Conservation (phyloP, 2,329 filamentous ascomycete genomes). For the Trichoderma sp. region DNA sequence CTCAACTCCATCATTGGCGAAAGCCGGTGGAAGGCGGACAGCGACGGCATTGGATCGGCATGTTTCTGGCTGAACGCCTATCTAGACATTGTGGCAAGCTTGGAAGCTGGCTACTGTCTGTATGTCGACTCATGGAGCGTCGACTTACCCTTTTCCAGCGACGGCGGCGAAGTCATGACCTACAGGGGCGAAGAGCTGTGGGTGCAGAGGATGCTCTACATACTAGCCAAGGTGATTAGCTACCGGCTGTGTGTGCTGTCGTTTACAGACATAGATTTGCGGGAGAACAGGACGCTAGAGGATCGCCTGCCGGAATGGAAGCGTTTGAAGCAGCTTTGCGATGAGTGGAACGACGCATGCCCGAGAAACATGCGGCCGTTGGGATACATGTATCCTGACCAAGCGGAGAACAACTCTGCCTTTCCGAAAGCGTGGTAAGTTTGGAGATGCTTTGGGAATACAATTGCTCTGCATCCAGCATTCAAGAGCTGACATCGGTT, state of each 20-base stretch:
- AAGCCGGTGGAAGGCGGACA: constrained; percentile 82
- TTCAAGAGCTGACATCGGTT: background rate
- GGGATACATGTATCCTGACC: constrained; percentile 70
- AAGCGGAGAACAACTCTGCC: constrained; percentile 67
- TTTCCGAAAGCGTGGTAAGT: constrained; percentile 86
- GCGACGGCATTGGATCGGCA: constrained; percentile 76
- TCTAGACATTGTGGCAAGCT: constrained; percentile 85
- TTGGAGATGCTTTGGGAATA: background rate
- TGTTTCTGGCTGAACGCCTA: constrained; percentile 95
- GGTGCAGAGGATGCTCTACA: constrained; percentile 87
- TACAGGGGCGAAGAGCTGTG: constrained; percentile 75
- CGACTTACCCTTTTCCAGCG: constrained; percentile 64
- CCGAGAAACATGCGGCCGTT: constrained; percentile 87
- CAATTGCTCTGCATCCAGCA: background rate
- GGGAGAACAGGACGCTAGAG: constrained; percentile 65
- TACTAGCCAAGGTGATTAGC: constrained; percentile 83
- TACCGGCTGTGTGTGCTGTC: constrained; percentile 72
- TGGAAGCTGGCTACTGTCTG: constrained; percentile 83
- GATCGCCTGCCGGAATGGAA: constrained; percentile 76
- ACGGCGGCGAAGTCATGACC: constrained; percentile 51
- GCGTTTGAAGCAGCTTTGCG: constrained; percentile 75
- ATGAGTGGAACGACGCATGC: constrained; percentile 76
- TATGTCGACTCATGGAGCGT: constrained; percentile 92
- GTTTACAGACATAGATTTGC: constrained; percentile 60
- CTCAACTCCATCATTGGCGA: constrained; percentile 69